phyloP scores from a whole-genome alignment of 306 rosid genomes.

The Quercus wislizeni region DNA sequence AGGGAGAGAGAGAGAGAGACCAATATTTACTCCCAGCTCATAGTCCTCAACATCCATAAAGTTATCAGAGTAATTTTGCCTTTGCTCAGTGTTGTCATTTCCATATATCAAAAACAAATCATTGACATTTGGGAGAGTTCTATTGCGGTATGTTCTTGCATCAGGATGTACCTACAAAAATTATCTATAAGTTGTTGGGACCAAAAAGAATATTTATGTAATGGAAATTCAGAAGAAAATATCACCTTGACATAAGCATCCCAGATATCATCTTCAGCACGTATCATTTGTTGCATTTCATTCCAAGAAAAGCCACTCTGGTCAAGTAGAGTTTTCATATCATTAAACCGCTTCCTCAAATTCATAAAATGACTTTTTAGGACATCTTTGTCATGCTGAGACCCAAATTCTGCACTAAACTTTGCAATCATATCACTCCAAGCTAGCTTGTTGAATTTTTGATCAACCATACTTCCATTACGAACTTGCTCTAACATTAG shows the following conservation, averaged over 20 bases:
- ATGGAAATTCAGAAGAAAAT: slow-evolving; percentile 6
- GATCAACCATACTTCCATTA: slow-evolving; percentile 37
- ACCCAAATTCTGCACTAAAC: too few relatives aligned
- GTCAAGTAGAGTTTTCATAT: slow-evolving; percentile 47
- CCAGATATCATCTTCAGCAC: slow-evolving; percentile 46
- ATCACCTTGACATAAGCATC: slow-evolving; percentile 48
- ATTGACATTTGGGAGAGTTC: slow-evolving; percentile 55
- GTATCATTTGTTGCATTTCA: slow-evolving; percentile 49
- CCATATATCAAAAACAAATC: slow-evolving; percentile 58
- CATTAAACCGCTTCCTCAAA: slow-evolving; percentile 47
- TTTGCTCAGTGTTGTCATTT: background rate
- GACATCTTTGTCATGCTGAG: slow-evolving; percentile 27
- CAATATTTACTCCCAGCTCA: slow-evolving; percentile 14
- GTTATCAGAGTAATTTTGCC: too few relatives aligned
- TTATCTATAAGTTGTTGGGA: slow-evolving; percentile 15
- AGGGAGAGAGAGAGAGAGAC: slow-evolving; percentile 11
- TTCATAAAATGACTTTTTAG: slow-evolving; percentile 32
- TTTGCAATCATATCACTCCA: slow-evolving; percentile 40
- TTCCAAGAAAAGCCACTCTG: slow-evolving; percentile 55
- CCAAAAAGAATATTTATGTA: background rate
- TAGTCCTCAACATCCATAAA: too few relatives aligned
- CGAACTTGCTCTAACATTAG: slow-evolving; percentile 32
- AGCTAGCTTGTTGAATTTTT: slow-evolving; percentile 38
- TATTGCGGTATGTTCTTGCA: slow-evolving; percentile 33
- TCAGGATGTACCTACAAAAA: slow-evolving; percentile 40